Evolutionary conservation across 257 asterid species (phyloP).

Genomic region (Solanum peruvianum): DNA sequence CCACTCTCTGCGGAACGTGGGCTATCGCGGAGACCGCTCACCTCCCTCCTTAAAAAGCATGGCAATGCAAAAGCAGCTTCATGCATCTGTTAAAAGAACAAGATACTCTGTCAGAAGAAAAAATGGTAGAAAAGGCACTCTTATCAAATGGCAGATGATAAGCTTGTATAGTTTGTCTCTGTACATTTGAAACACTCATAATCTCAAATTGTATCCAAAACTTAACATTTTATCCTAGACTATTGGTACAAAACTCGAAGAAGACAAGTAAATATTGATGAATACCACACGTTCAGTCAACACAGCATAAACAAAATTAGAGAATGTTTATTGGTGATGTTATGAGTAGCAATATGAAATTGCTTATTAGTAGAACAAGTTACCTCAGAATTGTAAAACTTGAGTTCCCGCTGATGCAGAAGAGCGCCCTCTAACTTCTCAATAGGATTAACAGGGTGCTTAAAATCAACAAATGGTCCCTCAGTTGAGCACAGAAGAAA

Average conservation of each 20-base stretch:
- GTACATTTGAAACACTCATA: background rate
- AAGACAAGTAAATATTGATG: background rate
- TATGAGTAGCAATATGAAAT: background rate
- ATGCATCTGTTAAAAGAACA: slow-evolving; percentile 51
- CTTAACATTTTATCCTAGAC: background rate
- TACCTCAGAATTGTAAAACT: slow-evolving; percentile 90
- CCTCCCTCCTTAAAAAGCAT: slow-evolving; percentile 74
- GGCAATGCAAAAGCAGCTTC: slow-evolving; percentile 90
- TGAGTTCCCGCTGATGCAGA: slow-evolving; percentile 50
- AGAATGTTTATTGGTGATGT: background rate
- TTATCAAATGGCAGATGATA: background rate
- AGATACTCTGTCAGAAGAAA: background rate
- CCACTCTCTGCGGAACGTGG: background rate
- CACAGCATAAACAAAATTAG: background rate
- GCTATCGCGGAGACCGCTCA: slow-evolving; percentile 41
- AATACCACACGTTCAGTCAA: background rate
- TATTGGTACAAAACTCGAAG: background rate
- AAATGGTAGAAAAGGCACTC: background rate
- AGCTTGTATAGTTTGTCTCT: background rate
- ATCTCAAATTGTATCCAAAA: background rate
- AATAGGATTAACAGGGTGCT: slow-evolving; percentile 84
- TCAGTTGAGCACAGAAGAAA: slow-evolving; percentile 73
- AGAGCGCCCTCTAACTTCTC: slow-evolving; percentile 74
- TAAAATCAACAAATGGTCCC: slow-evolving; percentile 78
- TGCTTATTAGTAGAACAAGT: background rate